Percentiles rank a stretch among this genome's conserved stretches.
phyloP scores from a whole-genome alignment of 1,139 yeast species.

The Hyphopichia pseudoburtonii region DNA sequence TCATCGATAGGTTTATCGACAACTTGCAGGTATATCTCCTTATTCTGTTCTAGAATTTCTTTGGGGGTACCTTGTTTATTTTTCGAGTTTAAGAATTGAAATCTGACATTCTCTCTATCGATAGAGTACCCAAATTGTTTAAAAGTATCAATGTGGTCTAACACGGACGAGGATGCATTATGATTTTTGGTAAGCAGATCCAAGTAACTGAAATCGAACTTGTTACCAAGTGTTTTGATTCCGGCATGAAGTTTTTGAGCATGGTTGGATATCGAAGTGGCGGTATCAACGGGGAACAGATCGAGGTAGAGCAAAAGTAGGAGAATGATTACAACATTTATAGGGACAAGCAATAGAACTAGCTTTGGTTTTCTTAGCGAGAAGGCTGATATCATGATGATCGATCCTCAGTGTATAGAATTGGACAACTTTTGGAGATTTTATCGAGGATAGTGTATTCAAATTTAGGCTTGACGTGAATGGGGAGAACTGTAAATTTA shows the following conservation, averaged over 20 bases:
- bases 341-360: conserved; percentile 8
- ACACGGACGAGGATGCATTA: no score
- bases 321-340: conserved; percentile 11
- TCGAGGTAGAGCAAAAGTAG: conserved; percentile 5
- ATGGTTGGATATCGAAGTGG: conserved; percentile 1
- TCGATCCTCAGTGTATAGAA: no score
- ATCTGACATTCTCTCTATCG: conserved; percentile 29
- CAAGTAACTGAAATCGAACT: conserved; percentile 13
- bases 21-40: conserved; percentile 29
- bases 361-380: conserved; percentile 13
- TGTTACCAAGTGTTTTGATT: conserved; percentile 11
- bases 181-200: not conserved
- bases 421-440: no score
- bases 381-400: conserved; percentile 19
- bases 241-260: conserved; percentile 5
- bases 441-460: no score
- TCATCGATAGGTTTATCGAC: conserved; percentile 37
- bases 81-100: conserved; percentile 32
- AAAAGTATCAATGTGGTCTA: conserved; percentile 6
- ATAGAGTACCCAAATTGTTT: conserved; percentile 14
- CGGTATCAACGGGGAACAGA: conserved; percentile 3
- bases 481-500: no score
- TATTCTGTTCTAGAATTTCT: conserved; percentile 34
- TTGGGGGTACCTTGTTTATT: conserved; percentile 26
- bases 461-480: no score